Base-by-base conservation (phyloP, 805 yeast genomes). In the Myxozyma monticola region DNA sequence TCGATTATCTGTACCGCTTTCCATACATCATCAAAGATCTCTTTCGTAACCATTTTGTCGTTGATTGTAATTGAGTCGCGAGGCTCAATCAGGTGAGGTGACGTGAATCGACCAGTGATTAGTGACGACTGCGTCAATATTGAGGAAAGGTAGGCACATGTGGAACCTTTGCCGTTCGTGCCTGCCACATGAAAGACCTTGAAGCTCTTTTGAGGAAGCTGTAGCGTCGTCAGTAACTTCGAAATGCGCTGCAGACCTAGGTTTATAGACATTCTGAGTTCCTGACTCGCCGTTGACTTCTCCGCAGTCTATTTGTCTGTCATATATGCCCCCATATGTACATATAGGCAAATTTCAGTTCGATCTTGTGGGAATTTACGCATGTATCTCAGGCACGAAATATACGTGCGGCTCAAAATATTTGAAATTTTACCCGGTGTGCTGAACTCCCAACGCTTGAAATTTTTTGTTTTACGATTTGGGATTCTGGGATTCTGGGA, bases 101-200 rank as follows among this genome's bases (percentile, higher is more conserved):
- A 84, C 0, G 95, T 89, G 71, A 89, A 91, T 54, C 84, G 78
- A 0, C 98, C 98, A 45, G 81, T 79, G 24, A 68, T 63, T 35
- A 78, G 67, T 14, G 64, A 71, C 20, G 79, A 72, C 12, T 66
- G 65, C 18, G 78, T 73, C 22, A 90, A 67, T 2, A 84, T 73
- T 15, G 88, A 80, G 2, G 88, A 75, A 7, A 93, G 51, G 64
- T 89, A 90, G 0, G 96, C 83, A 51, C 95, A 81, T 0, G 90
- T 86, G 0, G 97, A 89, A 0, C 99, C 99, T 64, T 91, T 91
- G 0, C 99, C 99, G 64, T 91, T 91, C 7, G 99, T 91, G 0
- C 99, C 99, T 0, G 96, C 96, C 3, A 93, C 77, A 64, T 93
- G 99, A n/a, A 93, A 71, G 0, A 88, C 81, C 54, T 79, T 78